Percentiles rank a stretch among this genome's conserved stretches.
Conservation (phyloP, 2,329 filamentous ascomycete genomes). For the Pseudovirgaria hyperparasitica region DNA sequence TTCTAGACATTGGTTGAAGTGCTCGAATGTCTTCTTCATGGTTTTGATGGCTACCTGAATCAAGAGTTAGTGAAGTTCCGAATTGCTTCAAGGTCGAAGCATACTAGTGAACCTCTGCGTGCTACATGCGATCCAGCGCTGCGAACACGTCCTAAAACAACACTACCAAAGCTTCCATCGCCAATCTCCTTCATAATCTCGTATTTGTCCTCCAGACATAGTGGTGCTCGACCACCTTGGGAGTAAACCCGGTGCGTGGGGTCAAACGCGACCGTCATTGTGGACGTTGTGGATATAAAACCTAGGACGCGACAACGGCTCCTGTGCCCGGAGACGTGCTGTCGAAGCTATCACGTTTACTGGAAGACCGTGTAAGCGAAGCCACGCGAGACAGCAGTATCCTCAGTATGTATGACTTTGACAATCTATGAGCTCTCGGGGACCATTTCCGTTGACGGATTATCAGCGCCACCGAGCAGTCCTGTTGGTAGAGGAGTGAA, state of each 20-base stretch:
- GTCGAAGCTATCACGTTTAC: no score
- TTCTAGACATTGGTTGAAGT: constrained; percentile 78
- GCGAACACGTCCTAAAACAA: constrained; percentile 80
- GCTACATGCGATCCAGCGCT: constrained; percentile 81
- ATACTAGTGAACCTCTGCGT: constrained; percentile 82
- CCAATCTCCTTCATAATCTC: constrained; percentile 97
- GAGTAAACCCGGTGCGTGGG: constrained; percentile 55
- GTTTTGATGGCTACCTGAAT: constrained; percentile 92
- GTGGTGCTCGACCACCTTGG: constrained; percentile 34
- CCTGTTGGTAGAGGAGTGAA: constrained; percentile 4
- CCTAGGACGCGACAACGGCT: background rate
- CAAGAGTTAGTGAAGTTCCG: constrained; percentile 10
- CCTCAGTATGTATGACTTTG: no score
- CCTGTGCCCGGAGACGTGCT: no score
- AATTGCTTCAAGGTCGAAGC: constrained; percentile 20
- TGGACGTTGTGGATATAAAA: constrained; percentile 1
- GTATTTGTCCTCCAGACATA: constrained; percentile 78
- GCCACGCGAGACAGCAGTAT: no score
- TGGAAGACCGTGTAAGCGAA: no score
- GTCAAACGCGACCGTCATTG: constrained; percentile 39
- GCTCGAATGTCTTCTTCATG: constrained; percentile 99
- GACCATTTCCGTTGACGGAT: no score
- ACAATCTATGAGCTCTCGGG: no score
- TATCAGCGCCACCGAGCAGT: no score
- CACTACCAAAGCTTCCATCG: constrained; percentile 96